phyloP scores from a whole-genome alignment of 2,329 filamentous ascomycete genomes.

The Penicillium expansum region DNA sequence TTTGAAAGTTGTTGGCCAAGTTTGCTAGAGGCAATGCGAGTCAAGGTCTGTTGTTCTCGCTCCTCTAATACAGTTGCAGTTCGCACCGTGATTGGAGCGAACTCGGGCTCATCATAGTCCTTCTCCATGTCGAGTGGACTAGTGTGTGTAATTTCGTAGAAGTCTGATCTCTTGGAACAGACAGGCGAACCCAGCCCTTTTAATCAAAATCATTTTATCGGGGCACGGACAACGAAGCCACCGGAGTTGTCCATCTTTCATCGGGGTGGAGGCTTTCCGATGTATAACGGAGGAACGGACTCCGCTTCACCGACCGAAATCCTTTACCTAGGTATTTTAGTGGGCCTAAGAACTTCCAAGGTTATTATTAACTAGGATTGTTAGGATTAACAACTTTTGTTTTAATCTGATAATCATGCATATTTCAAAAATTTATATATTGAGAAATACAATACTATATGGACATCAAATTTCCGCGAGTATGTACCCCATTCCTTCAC shows the following conservation, averaged over 20 bases:
- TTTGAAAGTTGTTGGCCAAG: conserved; percentile 22
- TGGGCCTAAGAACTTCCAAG: no score
- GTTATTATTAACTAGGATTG: no score
- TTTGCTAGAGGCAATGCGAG: conserved; percentile 25
- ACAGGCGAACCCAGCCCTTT: background rate
- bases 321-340: no score
- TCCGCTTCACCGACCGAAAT: background rate
- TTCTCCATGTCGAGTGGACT: conserved; percentile 9
- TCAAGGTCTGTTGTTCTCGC: conserved; percentile 15
- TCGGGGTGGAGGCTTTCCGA: background rate
- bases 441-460: no score
- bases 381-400: no score
- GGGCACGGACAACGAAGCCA: background rate
- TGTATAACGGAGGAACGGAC: conserved; percentile 3
- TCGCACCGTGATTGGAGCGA: conserved; percentile 17
- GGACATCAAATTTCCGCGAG: no score
- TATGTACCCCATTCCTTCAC: no score
- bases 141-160: background rate
- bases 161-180: background rate
- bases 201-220: background rate
- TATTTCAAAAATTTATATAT: no score
- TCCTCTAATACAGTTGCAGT: conserved; percentile 14
- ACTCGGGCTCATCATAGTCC: conserved; percentile 15
- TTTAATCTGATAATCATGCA: no score
- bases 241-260: background rate